phyloP scores from a whole-genome alignment of 768 basidiomycete species.

The Vishniacozyma victoriae region DNA sequence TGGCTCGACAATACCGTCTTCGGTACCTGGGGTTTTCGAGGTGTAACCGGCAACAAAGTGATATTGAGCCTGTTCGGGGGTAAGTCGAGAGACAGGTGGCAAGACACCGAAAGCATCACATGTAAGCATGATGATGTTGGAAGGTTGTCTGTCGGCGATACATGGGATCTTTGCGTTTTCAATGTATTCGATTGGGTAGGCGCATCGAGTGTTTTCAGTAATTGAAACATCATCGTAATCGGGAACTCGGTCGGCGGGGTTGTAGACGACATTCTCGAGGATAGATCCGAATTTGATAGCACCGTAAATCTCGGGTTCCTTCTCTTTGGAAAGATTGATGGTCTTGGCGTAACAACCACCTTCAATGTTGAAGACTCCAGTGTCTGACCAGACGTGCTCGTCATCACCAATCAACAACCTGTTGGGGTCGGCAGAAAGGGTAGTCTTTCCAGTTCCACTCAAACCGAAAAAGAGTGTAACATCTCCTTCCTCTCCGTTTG shows the following conservation, averaged over 20 bases:
- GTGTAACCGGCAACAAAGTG: conserved; percentile 95
- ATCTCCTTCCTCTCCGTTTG: conserved; percentile 73
- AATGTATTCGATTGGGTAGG: conserved; percentile 97
- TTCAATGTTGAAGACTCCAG: conserved; percentile 99
- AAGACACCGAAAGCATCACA: conserved; percentile 98
- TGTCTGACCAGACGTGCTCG: conserved; percentile 99
- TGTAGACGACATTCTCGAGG: conserved; percentile 98
- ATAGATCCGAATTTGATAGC: conserved; percentile 94
- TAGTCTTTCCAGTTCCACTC: conserved; percentile 97
- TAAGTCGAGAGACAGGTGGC: conserved; percentile 87
- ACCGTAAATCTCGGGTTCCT: conserved; percentile 95
- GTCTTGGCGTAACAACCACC: conserved; percentile 99
- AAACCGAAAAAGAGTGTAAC: conserved; percentile 99
- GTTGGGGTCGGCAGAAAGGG: conserved; percentile 90
- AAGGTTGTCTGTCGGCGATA: conserved; percentile 75
- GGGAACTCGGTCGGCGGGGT: conserved; percentile 68
- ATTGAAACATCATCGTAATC: conserved; percentile 96
- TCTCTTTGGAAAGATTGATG: conserved; percentile 92
- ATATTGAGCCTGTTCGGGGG: conserved; percentile 92
- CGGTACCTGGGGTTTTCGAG: conserved; percentile 92
- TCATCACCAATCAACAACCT: conserved; percentile 96
- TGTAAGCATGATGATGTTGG: conserved; percentile 66
- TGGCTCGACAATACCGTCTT: conserved; percentile 95
- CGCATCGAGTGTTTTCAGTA: conserved; percentile 99
- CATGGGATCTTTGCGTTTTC: conserved; percentile 94